phyloP scores from a whole-genome alignment of 2,329 filamentous ascomycete species.

The Trichoderma sp. region DNA sequence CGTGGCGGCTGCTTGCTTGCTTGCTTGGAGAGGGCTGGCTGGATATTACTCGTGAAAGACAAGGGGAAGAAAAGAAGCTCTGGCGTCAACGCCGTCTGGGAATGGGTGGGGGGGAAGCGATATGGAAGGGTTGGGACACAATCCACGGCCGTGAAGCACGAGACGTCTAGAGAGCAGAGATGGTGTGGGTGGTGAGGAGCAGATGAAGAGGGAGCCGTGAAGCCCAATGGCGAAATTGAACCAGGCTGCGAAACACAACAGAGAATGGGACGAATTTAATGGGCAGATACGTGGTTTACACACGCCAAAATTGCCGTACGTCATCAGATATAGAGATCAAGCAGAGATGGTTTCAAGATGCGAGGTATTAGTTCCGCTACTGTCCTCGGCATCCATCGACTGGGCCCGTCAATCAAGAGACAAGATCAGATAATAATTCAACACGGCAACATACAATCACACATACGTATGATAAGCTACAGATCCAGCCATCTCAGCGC shows the following conservation, averaged over 20 bases:
- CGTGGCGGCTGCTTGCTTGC: no score
- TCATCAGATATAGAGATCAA: no score
- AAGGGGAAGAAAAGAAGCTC: constrained; percentile 13
- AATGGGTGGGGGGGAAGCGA: constrained; percentile 3
- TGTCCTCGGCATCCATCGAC: neutral
- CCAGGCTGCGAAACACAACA: no score
- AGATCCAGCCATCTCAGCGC: neutral
- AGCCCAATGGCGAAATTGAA: no score
- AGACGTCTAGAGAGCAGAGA: neutral
- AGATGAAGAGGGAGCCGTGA: no score
- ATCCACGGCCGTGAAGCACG: neutral
- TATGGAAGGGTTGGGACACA: neutral
- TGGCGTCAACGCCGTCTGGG: constrained; percentile 23
- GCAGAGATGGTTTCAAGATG: no score
- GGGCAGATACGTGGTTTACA: no score
- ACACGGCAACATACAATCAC: neutral
- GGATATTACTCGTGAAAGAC: neutral
- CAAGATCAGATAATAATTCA: neutral
- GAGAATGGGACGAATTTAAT: no score
- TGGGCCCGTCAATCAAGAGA: constrained; percentile 4
- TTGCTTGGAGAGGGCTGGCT: no score
- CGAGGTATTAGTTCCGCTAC: no score
- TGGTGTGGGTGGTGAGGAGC: neutral
- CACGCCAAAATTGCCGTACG: no score
- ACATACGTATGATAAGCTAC: constrained; percentile 6